Evolutionary conservation across 83 land plant species (phyloP), one percentile per base, ranked within the genome.

Genomic region (Isoetes engelmannii): DNA sequence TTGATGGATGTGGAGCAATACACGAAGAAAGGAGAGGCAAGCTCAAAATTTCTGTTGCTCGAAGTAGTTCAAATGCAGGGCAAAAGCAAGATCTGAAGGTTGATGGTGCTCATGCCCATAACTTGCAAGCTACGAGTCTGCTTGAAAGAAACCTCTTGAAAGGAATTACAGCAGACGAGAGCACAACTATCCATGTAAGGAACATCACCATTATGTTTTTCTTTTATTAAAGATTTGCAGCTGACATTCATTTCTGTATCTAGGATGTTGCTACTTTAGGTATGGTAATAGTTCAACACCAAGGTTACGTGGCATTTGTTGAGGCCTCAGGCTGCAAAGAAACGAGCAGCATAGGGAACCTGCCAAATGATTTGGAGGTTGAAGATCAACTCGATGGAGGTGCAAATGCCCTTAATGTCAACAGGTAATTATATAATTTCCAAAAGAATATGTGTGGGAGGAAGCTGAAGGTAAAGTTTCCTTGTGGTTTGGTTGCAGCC

Each of bases 131-230:
- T 6, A 56, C 67, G 46, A 77, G 82, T 19, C 69, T 85, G 63
- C 77, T 79, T 47, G 72, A 84, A 71, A 75, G 79, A 70, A 91
- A 83, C 68, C 64, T 91, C 55, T 72, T 91, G 37, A 91, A 91
- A 70, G 97, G 97, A 48, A 66, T 91, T 37, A 85, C 97, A 58
- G 97, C 97, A 55, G 89, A 91, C 78, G 97, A 91, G 67, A 91
- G 80, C 85, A 85, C 86, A 18, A 82, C 85, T 9, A 79, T 85
- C n/a, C 92, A 84, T 76, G 97, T 91, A 77, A 73, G 85, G 51
- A 47, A 37, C 54, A 53, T 60, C 60, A 53, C 17, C 59, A 13
- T 75, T 49, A 63, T 5, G 13, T 41, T 17, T 17, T 17, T 57
- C 45, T 55, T 49, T 4, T 45, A 7, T 53, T 8, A 48, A 17